phyloP scores from a whole-genome alignment of 768 basidiomycete genomes.

The Amylocystis lapponica region DNA sequence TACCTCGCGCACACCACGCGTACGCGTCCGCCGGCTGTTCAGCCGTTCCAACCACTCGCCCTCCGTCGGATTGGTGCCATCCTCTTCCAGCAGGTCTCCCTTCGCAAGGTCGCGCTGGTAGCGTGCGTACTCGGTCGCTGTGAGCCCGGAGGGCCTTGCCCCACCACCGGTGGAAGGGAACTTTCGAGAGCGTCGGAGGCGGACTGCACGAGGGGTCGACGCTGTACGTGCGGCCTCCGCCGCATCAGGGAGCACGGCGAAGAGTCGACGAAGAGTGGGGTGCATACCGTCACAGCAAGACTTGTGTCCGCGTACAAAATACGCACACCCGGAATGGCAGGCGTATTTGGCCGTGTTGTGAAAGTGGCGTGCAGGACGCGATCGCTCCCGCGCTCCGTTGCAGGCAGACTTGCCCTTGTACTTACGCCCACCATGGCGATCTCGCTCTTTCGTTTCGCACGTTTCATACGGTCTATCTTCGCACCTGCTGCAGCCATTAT shows the following conservation, averaged over 20 bases:
- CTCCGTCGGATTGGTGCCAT: slow-evolving; percentile 35
- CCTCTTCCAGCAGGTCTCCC: slow-evolving; percentile 37
- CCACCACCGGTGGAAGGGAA: slow-evolving; percentile 37
- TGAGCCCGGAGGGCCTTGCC: slow-evolving; percentile 49
- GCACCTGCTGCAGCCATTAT: slow-evolving; percentile 56
- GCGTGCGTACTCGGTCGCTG: slow-evolving; percentile 57
- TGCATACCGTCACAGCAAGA: too few species aligned
- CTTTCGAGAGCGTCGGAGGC: slow-evolving; percentile 53
- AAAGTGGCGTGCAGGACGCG: background rate
- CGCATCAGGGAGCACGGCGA: slow-evolving; percentile 34
- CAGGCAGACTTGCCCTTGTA: too few species aligned
- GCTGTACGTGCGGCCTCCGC: slow-evolving; percentile 52
- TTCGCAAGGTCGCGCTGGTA: slow-evolving; percentile 54
- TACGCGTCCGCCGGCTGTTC: slow-evolving; percentile 52
- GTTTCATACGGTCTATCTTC: slow-evolving; percentile 48
- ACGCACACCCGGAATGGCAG: background rate
- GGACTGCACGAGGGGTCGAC: slow-evolving; percentile 70
- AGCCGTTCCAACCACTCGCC: slow-evolving; percentile 52
- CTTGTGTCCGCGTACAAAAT: background rate
- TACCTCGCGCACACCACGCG: slow-evolving; percentile 53
- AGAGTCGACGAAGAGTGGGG: slow-evolving; percentile 34
- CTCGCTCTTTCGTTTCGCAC: slow-evolving; percentile 24
- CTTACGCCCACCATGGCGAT: slow-evolving; percentile 3
- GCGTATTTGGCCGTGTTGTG: background rate
- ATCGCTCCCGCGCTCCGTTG: background rate